Evolutionary conservation across 192 early-diverging fungal genomes (phyloP).

Genomic region (Jimgerdemannia lactiflua): DNA sequence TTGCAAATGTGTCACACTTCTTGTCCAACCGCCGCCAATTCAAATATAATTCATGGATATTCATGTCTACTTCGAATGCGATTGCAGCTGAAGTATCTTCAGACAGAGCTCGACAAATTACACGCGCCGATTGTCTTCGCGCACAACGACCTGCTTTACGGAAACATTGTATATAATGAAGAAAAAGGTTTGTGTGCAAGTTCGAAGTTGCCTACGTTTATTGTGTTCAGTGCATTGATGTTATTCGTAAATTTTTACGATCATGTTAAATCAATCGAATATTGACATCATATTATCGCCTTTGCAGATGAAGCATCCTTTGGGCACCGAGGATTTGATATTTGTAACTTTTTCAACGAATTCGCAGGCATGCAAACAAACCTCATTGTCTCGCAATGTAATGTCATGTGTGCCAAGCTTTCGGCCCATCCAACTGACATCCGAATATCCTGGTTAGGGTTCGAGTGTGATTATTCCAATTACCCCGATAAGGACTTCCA

Average conservation of each 20-base stretch:
- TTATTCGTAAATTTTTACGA: not conserved
- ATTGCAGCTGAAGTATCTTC: slow-evolving; percentile 46
- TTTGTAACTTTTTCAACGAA: slow-evolving; percentile 96
- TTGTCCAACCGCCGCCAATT: slow-evolving; percentile 10
- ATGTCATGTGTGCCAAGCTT: not conserved
- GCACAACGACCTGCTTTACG: slow-evolving; percentile 91
- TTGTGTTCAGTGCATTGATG: slow-evolving; percentile 7
- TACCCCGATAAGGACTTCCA: slow-evolving; percentile 77
- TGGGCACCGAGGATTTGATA: slow-evolving; percentile 88
- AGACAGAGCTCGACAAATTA: slow-evolving; percentile 49
- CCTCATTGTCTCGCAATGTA: no score
- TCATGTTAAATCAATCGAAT: not conserved
- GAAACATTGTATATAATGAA: slow-evolving; percentile 80
- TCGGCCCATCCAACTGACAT: not conserved
- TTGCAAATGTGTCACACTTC: no score
- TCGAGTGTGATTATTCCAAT: slow-evolving; percentile 89
- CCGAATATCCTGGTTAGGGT: slow-evolving; percentile 39
- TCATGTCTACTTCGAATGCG: not conserved
- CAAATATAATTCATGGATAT: not conserved
- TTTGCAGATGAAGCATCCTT: slow-evolving; percentile 61
- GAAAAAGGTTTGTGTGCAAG: slow-evolving; percentile 30
- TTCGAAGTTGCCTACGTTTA: not conserved
- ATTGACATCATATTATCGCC: not conserved
- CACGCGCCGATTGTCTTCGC: slow-evolving; percentile 84
- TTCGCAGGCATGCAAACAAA: slow-evolving; percentile 54